Conservation (phyloP, 768 basidiomycete genomes). For the Lanmaoa pseudosensibilis region DNA sequence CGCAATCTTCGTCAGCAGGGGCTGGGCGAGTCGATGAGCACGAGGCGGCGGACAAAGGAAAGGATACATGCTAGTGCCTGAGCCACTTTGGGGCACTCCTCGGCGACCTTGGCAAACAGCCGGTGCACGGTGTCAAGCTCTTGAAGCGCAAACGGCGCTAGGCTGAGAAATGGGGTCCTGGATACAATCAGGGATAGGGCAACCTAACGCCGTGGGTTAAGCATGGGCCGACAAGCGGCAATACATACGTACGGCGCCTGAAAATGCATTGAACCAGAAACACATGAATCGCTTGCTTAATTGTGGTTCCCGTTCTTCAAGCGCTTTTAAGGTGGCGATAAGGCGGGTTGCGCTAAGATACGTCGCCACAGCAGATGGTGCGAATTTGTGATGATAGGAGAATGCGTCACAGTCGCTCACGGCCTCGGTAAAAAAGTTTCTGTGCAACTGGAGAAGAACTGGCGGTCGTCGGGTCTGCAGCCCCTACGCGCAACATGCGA, state of each 20-base stretch:
- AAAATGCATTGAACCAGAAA: conserved; percentile 76
- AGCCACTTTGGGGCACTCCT: conserved; percentile 58
- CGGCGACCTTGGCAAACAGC: conserved; percentile 57
- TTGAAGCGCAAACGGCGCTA: conserved; percentile 58
- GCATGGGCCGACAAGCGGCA: background rate
- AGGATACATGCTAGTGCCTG: conserved; percentile 52
- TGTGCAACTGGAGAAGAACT: conserved; percentile 69
- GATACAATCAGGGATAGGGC: conserved; percentile 65
- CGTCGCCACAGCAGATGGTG: conserved; percentile 70
- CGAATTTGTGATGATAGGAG: conserved; percentile 59
- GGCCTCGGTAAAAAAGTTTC: conserved; percentile 66
- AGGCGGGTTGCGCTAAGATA: conserved; percentile 60
- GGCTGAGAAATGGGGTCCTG: conserved; percentile 56
- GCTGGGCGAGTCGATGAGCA: conserved; percentile 36
- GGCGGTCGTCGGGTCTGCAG: conserved; percentile 9
- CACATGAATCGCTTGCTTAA: conserved; percentile 65
- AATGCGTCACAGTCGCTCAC: conserved; percentile 54
- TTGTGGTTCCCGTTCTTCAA: conserved; percentile 59
- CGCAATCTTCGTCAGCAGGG: conserved; percentile 54
- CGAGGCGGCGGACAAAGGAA: background rate
- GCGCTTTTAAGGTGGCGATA: conserved; percentile 53
- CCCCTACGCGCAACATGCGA: conserved; percentile 1
- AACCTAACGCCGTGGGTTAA: conserved; percentile 40
- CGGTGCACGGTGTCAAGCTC: conserved; percentile 59
- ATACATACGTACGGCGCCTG: conserved; percentile 56